These are phyloP conservation scores for Phytopythium chamaehyphon DNA, from an alignment of 352 stramenopile species.

Conservation along the genomic window DNA sequence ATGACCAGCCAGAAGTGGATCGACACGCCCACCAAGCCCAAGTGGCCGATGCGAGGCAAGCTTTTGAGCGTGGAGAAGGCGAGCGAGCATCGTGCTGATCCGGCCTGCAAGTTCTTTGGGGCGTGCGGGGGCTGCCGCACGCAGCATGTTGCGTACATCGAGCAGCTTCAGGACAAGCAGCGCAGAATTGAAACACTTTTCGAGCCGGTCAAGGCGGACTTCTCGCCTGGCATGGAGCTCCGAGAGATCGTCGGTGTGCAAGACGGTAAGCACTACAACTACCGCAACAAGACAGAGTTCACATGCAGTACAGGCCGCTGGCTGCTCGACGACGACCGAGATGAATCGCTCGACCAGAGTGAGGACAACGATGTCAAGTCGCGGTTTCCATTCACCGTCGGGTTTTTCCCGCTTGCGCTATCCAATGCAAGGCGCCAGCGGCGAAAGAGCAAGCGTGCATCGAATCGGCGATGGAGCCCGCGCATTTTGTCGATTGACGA, in stretches of 20 bases:
- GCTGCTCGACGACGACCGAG: conserved; percentile 31
- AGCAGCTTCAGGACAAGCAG: conserved; percentile 67
- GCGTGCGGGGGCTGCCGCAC: conserved; percentile 65
- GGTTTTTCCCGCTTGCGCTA: conserved; percentile 58
- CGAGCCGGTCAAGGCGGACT: conserved; percentile 1
- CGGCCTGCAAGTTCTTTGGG: conserved; percentile 51
- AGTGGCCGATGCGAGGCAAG: conserved; percentile 38
- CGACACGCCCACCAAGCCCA: conserved; percentile 7
- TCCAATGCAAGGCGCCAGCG: conserved; percentile 40
- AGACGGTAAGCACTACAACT: conserved; percentile 21
- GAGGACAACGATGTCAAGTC: not conserved
- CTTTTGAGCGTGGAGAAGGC: conserved; percentile 15
- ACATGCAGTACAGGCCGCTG: conserved; percentile 73
- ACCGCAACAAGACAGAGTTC: conserved; percentile 87
- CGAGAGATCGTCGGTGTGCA: conserved; percentile 34
- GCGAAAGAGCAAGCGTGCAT: conserved; percentile 16
- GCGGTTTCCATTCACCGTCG: conserved; percentile 52
- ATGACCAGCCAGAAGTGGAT: conserved; percentile 18
- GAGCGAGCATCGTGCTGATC: conserved; percentile 30
- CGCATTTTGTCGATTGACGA: conserved; percentile 63
- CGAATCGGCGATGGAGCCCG: conserved; percentile 41
- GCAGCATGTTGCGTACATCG: conserved; percentile 53
- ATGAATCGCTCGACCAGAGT: not conserved
- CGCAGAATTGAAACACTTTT: conserved; percentile 43
- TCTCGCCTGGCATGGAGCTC: conserved; percentile 32